A percentile compares a stretch with the other conserved stretches of the same genome.
Evolutionary conservation across 108 stramenopile genomes (phyloP).

Genomic region (Cyclotella sp.): DNA sequence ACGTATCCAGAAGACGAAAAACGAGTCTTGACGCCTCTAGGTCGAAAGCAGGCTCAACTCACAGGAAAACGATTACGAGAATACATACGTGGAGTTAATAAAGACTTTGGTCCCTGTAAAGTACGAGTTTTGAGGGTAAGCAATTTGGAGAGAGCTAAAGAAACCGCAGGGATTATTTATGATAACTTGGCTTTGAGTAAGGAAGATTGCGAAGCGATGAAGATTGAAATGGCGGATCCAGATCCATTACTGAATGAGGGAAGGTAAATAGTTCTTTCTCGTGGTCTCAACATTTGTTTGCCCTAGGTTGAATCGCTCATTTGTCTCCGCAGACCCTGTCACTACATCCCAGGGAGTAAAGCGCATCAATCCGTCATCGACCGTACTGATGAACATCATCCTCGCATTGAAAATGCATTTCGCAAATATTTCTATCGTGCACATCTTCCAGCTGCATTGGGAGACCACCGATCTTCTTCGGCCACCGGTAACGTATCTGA

Average conservation of each 20-base stretch:
- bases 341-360: conserved; percentile 78
- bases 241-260: conserved; percentile 90
- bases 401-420: conserved; percentile 90
- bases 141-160: conserved; percentile 85
- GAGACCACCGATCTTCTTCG: neutral
- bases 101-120: conserved; percentile 73
- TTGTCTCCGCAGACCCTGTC: conserved; percentile 52
- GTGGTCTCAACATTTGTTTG: neutral
- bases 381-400: conserved; percentile 72
- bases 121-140: conserved; percentile 81
- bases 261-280: conserved; percentile 38
- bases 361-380: conserved; percentile 56
- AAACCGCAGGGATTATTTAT: conserved; percentile 87
- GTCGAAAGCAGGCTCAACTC: conserved; percentile 82
- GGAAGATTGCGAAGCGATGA: conserved; percentile 11
- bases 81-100: conserved; percentile 65
- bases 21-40: conserved; percentile 83
- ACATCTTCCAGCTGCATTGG: conserved; percentile 16
- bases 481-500: conserved; percentile 27
- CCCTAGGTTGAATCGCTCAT: neutral
- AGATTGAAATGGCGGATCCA: conserved; percentile 60
- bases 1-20: conserved; percentile 73
- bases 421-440: conserved; percentile 88
- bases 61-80: conserved; percentile 79
- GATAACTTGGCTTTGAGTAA: conserved; percentile 53